Base-by-base conservation (phyloP, 2,329 filamentous ascomycete species). In the Colletotrichum sp. region DNA sequence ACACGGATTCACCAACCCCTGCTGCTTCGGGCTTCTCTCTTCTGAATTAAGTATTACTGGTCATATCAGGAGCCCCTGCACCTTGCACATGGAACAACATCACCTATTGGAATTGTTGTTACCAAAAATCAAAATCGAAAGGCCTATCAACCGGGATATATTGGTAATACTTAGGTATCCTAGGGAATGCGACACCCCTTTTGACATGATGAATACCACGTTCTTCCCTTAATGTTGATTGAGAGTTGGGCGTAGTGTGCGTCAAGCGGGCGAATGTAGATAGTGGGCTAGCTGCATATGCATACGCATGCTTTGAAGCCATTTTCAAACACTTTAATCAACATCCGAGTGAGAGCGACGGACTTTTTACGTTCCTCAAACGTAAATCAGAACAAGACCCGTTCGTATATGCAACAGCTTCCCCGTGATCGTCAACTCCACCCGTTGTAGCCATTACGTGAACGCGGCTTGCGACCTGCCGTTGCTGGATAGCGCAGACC, bases 121-220 rank as follows among this genome's bases (percentile, higher is more conserved):
- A 44, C 9, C 18, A n/a, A 44, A 44, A n/a, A n/a, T 0, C 39
- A 0, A 0, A 44, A n/a, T 44, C 18, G 39, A 44, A n/a, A n/a
- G 9, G 18, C 8, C 16, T 3, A 44, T n/a, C 39, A 10, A 44
- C 8, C 39, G 8, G 5, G 18, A n/a, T n/a, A 6, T 12, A 12
- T 12, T 44, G 39, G 39, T 44, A 44, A n/a, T n/a, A 10, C 3
- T 44, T n/a, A 44, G 1, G 18, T 3, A 44, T 44, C 39, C 18
- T n/a, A 0, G 18, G 39, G 3, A n/a, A 44, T n/a, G 5, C 0
- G 39, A 44, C 9, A 10, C 1, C 18, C 8, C 9, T n/a, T 12
- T 22, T 48, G 18, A 22, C n/a, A 48, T 48, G 44, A 48, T n/a
- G 44, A 22, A 48, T 48, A n/a, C 44, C 44, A 22, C 18, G 18